Evolutionary conservation across 352 stramenopile genomes (phyloP).

Genomic region (Globisporangium paroecandrum): DNA sequence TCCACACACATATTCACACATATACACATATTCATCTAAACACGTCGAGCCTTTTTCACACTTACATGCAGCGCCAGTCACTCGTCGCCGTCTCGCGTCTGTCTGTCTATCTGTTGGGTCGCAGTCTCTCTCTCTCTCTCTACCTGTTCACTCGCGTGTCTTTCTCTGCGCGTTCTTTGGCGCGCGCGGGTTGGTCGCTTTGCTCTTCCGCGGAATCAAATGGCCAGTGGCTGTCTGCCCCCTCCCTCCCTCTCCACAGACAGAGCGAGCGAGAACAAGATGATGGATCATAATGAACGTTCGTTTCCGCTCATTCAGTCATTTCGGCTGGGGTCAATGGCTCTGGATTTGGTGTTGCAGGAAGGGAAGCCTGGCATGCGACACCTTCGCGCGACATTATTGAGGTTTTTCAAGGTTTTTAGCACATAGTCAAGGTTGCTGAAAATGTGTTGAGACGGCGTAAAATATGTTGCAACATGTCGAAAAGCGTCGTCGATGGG

Average conservation of each 20-base stretch:
- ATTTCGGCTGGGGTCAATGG: not conserved
- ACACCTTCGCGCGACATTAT: constrained; percentile 4
- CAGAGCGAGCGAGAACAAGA: not conserved
- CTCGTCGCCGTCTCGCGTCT: not conserved
- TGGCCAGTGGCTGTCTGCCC: constrained; percentile 8
- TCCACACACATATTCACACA: not conserved
- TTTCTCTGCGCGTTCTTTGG: constrained; percentile 2
- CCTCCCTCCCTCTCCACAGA: constrained; percentile 4
- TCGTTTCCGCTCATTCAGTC: constrained; percentile 19
- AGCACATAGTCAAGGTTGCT: not conserved
- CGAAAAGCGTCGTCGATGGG: not conserved
- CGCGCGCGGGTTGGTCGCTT: not conserved
- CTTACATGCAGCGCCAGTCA: not conserved
- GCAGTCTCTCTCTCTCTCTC: not conserved
- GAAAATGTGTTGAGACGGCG: not conserved
- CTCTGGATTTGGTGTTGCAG: not conserved
- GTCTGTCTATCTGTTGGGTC: not conserved
- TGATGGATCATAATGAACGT: constrained; percentile 33
- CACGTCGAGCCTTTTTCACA: not conserved
- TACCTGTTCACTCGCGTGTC: not conserved
- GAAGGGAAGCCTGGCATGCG: not conserved
- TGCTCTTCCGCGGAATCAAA: constrained; percentile 11
- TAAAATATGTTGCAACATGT: not conserved
- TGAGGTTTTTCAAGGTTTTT: not conserved
- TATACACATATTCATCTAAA: not conserved